Conservation (phyloP, 163 green algal species). For the Scenedesmus sp. region DNA sequence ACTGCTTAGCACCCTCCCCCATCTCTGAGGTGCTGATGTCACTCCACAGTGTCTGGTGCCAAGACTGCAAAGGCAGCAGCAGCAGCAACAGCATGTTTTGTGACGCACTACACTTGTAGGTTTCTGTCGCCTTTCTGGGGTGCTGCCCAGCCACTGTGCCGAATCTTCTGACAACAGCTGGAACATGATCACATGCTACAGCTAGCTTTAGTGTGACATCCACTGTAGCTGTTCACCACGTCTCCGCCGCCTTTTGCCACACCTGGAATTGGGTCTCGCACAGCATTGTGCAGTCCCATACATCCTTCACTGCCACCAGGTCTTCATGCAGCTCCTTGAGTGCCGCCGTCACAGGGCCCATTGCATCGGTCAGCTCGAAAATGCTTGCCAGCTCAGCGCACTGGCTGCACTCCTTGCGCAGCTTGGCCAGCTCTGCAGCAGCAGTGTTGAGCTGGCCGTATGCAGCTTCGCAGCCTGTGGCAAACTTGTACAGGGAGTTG, state of each 20-base stretch:
- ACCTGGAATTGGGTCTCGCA: conserved; percentile 80
- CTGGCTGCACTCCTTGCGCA: conserved; percentile 64
- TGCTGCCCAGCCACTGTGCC: not conserved
- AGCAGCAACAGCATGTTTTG: not conserved
- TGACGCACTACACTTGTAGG: not conserved
- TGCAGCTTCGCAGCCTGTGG: conserved; percentile 68
- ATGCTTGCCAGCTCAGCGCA: conserved; percentile 77
- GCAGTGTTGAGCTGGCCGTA: conserved; percentile 76
- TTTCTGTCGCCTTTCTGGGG: not conserved
- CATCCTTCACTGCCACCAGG: conserved; percentile 81
- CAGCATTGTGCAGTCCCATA: conserved; percentile 73
- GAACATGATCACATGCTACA: not conserved
- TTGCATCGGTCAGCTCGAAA: conserved; percentile 50
- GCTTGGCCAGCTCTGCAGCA: conserved; percentile 68
- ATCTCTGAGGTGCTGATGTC: conserved; percentile 84
- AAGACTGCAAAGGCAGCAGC: conserved; percentile 57
- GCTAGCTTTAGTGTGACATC: not conserved
- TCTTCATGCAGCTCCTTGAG: conserved; percentile 71
- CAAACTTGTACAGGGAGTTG: conserved; percentile 77
- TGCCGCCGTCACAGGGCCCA: conserved; percentile 21
- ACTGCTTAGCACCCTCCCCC: conserved; percentile 88
- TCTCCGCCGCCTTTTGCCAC: not conserved
- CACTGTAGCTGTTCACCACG: not conserved
- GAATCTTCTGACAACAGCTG: not conserved
- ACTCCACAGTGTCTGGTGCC: conserved; percentile 81